Percentiles rank a stretch among this genome's conserved stretches.
phyloP scores from a whole-genome alignment of 2,329 filamentous ascomycete genomes.

The Dactylonectria macrodidyma region DNA sequence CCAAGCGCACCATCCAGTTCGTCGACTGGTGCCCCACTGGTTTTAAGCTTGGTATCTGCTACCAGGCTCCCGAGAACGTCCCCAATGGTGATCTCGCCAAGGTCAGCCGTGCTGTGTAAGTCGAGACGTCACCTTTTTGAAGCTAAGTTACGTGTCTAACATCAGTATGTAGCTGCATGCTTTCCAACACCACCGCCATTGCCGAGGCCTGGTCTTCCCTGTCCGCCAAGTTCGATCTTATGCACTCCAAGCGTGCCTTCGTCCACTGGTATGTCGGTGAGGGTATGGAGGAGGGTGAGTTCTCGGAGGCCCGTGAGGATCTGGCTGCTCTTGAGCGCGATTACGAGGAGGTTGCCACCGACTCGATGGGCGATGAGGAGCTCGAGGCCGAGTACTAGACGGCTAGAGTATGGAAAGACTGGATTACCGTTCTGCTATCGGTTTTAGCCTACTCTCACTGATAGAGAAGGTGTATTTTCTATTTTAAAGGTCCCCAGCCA shows the following conservation, averaged over 20 bases:
- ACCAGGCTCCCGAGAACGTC: slow-evolving; percentile 96
- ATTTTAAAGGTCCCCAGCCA: slow-evolving; percentile 55
- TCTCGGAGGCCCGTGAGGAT: slow-evolving; percentile 99
- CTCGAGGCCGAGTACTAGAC: slow-evolving; percentile 91
- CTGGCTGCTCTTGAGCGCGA: slow-evolving; percentile 97
- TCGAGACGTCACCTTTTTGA: slow-evolving; percentile 47
- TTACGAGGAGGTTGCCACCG: slow-evolving; percentile 98
- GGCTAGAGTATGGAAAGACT: slow-evolving; percentile 41
- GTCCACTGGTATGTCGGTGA: slow-evolving; percentile 99
- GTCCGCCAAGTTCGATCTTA: slow-evolving; percentile 98
- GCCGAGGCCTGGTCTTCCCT: slow-evolving; percentile 98
- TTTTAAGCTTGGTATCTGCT: slow-evolving; percentile 99
- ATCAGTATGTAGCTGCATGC: slow-evolving; percentile 81
- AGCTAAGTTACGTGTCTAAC: slow-evolving; percentile 16
- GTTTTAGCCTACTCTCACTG: slow-evolving; percentile 49
- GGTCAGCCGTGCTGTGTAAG: slow-evolving; percentile 97
- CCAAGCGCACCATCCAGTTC: slow-evolving; percentile 99
- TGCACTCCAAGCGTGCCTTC: slow-evolving; percentile 99
- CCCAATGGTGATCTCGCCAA: slow-evolving; percentile 98
- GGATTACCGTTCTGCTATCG: slow-evolving; percentile 43
- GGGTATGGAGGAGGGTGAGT: slow-evolving; percentile 99
- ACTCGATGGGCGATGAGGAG: slow-evolving; percentile 91
- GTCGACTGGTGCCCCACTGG: slow-evolving; percentile 99
- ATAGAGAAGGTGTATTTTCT: slow-evolving; percentile 57
- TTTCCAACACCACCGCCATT: slow-evolving; percentile 98